These are phyloP conservation scores for Tylopilus sp. DNA, from an alignment of 768 basidiomycete species.

Conservation along the genomic window DNA sequence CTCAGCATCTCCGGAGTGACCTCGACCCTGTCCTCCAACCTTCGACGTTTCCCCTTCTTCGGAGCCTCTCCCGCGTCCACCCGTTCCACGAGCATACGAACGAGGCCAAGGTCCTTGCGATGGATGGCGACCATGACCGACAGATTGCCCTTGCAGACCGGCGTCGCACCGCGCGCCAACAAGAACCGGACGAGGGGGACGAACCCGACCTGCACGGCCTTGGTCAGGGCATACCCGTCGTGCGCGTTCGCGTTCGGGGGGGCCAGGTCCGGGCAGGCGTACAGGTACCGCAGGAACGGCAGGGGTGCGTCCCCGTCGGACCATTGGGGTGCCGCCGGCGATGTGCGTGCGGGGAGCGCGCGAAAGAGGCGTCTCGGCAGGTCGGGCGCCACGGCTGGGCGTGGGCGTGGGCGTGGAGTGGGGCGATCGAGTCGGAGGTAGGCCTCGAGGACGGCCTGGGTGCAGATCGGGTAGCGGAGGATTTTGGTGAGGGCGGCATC, in stretches of 20 bases:
- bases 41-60: slow-evolving; percentile 44
- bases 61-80: slow-evolving; percentile 22
- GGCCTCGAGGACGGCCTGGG: slow-evolving; percentile 39
- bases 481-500: slow-evolving; percentile 39
- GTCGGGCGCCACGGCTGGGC: no score
- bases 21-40: slow-evolving; percentile 55
- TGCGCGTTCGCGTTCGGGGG: slow-evolving; percentile 59
- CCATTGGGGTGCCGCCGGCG: slow-evolving; percentile 35
- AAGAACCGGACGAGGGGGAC: slow-evolving; percentile 66
- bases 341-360: slow-evolving; percentile 25
- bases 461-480: slow-evolving; percentile 43
- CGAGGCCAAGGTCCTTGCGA: slow-evolving; percentile 60
- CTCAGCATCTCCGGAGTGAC: slow-evolving; percentile 59
- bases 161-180: slow-evolving; percentile 70
- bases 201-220: slow-evolving; percentile 67
- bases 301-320: slow-evolving; percentile 52
- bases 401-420: no score
- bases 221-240: slow-evolving; percentile 78
- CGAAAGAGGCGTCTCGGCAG: slow-evolving; percentile 70
- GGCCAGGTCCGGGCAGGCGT: slow-evolving; percentile 37
- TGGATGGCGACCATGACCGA: slow-evolving; percentile 75
- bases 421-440: slow-evolving; percentile 47
- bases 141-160: slow-evolving; percentile 54
- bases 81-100: slow-evolving; percentile 77
- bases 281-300: slow-evolving; percentile 62